phyloP scores from a whole-genome alignment of 139 green algal species.

The Astrephomene gubernaculifera region DNA sequence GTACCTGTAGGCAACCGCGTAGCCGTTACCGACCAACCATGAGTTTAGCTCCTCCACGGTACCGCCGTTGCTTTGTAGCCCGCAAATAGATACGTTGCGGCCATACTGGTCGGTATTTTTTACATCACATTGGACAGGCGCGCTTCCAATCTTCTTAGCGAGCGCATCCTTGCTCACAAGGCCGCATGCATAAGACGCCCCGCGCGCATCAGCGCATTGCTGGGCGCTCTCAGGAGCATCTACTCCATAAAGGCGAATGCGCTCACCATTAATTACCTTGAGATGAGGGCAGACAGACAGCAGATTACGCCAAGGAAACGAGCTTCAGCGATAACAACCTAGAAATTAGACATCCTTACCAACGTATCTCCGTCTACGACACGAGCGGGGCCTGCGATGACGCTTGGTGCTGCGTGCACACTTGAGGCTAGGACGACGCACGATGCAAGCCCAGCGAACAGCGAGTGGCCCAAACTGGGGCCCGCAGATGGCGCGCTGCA shows the following conservation, averaged over 20 bases:
- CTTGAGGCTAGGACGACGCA: constrained; percentile 6
- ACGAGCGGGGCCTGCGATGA: constrained; percentile 33
- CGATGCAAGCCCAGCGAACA: constrained; percentile 1
- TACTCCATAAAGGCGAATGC: constrained; percentile 76
- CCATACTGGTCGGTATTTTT: constrained; percentile 81
- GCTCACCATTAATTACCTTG: constrained; percentile 53
- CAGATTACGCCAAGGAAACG: neutral
- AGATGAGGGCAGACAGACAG: neutral
- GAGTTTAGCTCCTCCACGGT: constrained; percentile 69
- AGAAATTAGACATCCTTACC: too few species aligned
- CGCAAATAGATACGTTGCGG: constrained; percentile 74
- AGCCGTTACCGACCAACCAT: constrained; percentile 80
- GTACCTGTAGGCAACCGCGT: constrained; percentile 83
- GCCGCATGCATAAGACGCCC: constrained; percentile 54
- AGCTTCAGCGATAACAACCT: too few species aligned
- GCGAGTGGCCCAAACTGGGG: too few species aligned
- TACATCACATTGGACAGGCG: constrained; percentile 64
- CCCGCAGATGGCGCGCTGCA: too few species aligned
- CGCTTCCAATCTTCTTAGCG: constrained; percentile 57
- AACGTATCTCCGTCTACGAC: constrained; percentile 61
- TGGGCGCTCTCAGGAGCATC: constrained; percentile 88
- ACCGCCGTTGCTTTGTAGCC: neutral
- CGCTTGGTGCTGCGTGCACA: neutral
- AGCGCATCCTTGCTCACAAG: constrained; percentile 62
- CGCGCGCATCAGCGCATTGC: constrained; percentile 59